Conservation (phyloP, 495 filamentous ascomycete genomes). For the Talaromyces liani region DNA sequence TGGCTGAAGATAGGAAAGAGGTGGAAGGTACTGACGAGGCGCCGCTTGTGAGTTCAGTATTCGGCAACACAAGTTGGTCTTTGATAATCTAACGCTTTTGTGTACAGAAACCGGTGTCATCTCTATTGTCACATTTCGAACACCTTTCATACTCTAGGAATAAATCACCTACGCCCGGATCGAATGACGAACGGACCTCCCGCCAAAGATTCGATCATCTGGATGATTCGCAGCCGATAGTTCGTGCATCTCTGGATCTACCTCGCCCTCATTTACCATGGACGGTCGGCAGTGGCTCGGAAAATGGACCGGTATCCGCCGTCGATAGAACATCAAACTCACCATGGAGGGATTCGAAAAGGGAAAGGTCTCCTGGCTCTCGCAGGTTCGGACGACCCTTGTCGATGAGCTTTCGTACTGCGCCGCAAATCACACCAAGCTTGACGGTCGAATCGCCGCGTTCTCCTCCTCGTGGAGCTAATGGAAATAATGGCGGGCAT, state of each 20-base stretch:
- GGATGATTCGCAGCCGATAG: constrained; percentile 39
- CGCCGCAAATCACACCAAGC: constrained; percentile 57
- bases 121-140: constrained; percentile 88
- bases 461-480: constrained; percentile 52
- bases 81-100: background rate
- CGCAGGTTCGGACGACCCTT: constrained; percentile 31
- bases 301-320: constrained; percentile 11
- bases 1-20: constrained; percentile 31
- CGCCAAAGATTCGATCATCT: constrained; percentile 28
- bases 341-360: constrained; percentile 21
- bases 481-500: constrained; percentile 10
- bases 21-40: constrained; percentile 36
- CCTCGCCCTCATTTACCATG: constrained; percentile 37
- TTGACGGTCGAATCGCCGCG: constrained; percentile 67
- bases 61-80: constrained; percentile 9
- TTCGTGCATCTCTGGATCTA: constrained; percentile 46
- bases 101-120: constrained; percentile 70
- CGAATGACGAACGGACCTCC: constrained; percentile 24
- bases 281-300: constrained; percentile 24
- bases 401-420: constrained; percentile 48
- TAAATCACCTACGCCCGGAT: constrained; percentile 21
- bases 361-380: constrained; percentile 14
- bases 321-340: constrained; percentile 19
- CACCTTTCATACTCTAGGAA: constrained; percentile 56
- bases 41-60: constrained; percentile 36